Conservation (phyloP, 1,284 basidiomycete genomes). For the Marasmius oreades region DNA sequence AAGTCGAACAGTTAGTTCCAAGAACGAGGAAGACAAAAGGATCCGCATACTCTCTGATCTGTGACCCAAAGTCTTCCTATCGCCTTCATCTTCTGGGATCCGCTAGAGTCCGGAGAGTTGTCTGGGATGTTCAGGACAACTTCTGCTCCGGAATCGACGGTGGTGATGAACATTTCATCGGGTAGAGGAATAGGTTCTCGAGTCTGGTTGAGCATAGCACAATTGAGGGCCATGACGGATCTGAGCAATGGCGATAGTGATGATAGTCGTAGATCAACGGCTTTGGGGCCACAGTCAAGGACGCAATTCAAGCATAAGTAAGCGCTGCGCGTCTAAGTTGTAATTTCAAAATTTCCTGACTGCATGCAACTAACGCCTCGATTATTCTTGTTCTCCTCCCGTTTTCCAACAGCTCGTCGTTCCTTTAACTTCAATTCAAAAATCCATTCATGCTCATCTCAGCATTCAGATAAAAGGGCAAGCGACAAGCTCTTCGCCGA, state of each 20-base stretch:
- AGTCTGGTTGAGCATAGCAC: conserved; percentile 61
- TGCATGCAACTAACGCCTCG: conserved; percentile 3
- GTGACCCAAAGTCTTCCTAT: conserved; percentile 60
- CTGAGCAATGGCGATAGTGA: conserved; percentile 1
- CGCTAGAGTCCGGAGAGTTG: conserved; percentile 45
- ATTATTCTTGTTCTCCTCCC: not conserved
- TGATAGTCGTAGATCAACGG: not conserved
- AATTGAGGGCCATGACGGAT: conserved; percentile 69
- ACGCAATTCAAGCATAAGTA: not conserved
- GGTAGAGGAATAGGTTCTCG: conserved; percentile 62
- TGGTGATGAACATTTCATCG: conserved; percentile 55
- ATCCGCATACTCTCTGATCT: conserved; percentile 62
- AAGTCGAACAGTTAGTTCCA: not conserved
- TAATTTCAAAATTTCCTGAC: not conserved
- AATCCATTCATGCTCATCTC: not conserved
- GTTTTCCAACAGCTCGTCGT: not conserved
- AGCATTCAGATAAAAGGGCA: conserved; percentile 24
- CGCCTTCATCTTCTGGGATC: conserved; percentile 54
- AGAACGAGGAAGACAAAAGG: not conserved
- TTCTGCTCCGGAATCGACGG: conserved; percentile 55
- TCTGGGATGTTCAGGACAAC: conserved; percentile 56
- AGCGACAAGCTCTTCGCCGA: conserved; percentile 73
- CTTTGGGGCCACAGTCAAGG: not conserved
- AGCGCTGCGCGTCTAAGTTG: too few species aligned
- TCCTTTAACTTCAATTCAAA: not conserved